Conservation (phyloP, 805 yeast species). For the Babjeviella inositovora region DNA sequence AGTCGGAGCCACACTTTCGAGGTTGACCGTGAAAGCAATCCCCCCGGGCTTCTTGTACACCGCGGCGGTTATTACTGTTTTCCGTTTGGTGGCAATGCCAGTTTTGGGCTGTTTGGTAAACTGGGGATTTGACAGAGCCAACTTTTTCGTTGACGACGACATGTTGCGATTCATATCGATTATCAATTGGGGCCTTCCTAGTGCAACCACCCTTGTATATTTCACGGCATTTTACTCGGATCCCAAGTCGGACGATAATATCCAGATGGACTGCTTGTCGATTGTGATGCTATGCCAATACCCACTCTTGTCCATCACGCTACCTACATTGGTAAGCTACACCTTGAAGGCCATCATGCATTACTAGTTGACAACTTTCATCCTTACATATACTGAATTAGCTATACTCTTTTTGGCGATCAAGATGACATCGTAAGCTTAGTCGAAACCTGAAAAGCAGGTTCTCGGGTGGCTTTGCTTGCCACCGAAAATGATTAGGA, state of each 20-base stretch:
- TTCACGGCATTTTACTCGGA: slow-evolving; percentile 82
- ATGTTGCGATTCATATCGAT: slow-evolving; percentile 61
- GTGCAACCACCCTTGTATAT: slow-evolving; percentile 79
- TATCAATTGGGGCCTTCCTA: slow-evolving; percentile 67
- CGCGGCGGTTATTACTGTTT: slow-evolving; percentile 34
- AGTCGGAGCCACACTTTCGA: slow-evolving; percentile 78
- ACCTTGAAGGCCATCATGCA: too few species aligned
- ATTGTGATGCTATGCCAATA: slow-evolving; percentile 32
- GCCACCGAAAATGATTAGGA: too few species aligned
- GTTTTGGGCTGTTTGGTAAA: slow-evolving; percentile 57
- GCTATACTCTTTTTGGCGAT: too few species aligned
- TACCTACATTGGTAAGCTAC: slow-evolving; percentile 35
- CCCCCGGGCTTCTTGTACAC: slow-evolving; percentile 64
- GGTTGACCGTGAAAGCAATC: slow-evolving; percentile 42
- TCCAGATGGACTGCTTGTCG: slow-evolving; percentile 84
- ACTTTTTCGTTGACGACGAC: slow-evolving; percentile 35
- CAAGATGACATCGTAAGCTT: too few species aligned
- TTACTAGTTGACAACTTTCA: too few species aligned
- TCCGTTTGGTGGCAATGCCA: slow-evolving; percentile 58
- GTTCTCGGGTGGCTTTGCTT: too few species aligned
- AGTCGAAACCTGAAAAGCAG: too few species aligned
- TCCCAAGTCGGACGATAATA: slow-evolving; percentile 26
- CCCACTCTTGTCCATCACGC: slow-evolving; percentile 20
- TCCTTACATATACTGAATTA: too few species aligned
- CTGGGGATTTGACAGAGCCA: too few species aligned